Evolutionary conservation across 2,329 filamentous ascomycete species (phyloP).

Genomic region (Xylariomycetidae sp.): DNA sequence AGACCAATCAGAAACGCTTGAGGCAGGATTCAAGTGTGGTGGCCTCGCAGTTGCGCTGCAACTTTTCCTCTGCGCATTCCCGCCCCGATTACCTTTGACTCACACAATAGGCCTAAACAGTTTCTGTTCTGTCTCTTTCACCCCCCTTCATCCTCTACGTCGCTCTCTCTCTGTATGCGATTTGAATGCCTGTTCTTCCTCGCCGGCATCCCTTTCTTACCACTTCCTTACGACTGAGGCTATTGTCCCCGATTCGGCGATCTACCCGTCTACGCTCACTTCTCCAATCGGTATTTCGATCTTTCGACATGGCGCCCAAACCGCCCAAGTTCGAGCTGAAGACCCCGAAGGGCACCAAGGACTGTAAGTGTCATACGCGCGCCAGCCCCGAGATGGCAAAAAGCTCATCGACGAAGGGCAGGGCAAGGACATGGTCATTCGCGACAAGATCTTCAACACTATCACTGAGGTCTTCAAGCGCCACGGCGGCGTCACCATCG

Average conservation of each 20-base stretch:
- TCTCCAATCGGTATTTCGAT: constrained; percentile 1
- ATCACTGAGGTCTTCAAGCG: constrained; percentile 42
- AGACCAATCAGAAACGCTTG: background rate
- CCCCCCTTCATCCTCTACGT: background rate
- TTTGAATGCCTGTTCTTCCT: constrained; percentile 12
- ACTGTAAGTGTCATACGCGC: constrained; percentile 47
- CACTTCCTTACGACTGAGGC: constrained; percentile 1
- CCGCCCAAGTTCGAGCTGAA: constrained; percentile 63
- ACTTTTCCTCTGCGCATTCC: background rate
- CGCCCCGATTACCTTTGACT: constrained; percentile 2
- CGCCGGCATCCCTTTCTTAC: constrained; percentile 4
- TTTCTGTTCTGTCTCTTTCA: background rate
- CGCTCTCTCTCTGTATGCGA: too few species aligned
- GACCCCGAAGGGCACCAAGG: constrained; percentile 85
- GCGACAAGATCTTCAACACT: constrained; percentile 69
- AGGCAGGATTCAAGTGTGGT: background rate
- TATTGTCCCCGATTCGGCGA: constrained; percentile 1
- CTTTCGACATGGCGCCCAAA: constrained; percentile 32
- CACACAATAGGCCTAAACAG: constrained; percentile 1
- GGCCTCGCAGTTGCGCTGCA: constrained; percentile 2
- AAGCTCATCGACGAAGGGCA: constrained; percentile 42
- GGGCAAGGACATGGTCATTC: constrained; percentile 71
- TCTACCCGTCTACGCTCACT: background rate
- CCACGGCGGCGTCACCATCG: constrained; percentile 62
- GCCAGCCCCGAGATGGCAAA: constrained; percentile 3